Conservation (phyloP, 148 eudicot species). For the Vaccinium corymbosum region DNA sequence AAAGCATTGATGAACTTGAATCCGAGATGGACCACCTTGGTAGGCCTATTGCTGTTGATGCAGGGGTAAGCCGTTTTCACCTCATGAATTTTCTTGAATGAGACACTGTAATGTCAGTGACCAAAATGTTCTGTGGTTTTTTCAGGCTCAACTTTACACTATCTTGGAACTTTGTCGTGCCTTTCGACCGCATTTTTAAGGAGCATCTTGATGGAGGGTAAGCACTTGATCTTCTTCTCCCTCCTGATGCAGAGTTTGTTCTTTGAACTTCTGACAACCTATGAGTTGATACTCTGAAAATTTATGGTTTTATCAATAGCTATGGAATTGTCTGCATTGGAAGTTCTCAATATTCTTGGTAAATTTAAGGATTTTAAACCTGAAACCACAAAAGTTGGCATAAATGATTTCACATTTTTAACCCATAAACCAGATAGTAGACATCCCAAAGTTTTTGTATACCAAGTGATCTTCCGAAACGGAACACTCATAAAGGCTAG, state of each 20-base stretch:
- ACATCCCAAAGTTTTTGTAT: neutral
- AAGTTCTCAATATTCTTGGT: neutral
- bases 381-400: neutral
- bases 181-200: constrained; percentile 70
- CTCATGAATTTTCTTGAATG: neutral
- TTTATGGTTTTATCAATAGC: neutral
- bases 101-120: constrained; percentile 4
- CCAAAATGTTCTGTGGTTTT: constrained; percentile 12
- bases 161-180: constrained; percentile 81
- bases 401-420: neutral
- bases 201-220: constrained; percentile 89
- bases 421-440: neutral
- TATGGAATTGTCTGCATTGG: neutral
- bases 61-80: constrained; percentile 63
- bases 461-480: neutral
- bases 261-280: neutral
- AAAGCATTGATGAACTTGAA: constrained; percentile 82
- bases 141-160: constrained; percentile 70
- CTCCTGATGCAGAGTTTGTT: neutral
- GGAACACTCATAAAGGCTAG: neutral
- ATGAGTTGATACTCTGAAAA: constrained; percentile 9
- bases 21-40: constrained; percentile 93
- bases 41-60: constrained; percentile 86
- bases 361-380: neutral
- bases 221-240: constrained; percentile 17